Evolutionary conservation across 306 rosid species (phyloP).

Genomic region (Pterocarpus santalinus): DNA sequence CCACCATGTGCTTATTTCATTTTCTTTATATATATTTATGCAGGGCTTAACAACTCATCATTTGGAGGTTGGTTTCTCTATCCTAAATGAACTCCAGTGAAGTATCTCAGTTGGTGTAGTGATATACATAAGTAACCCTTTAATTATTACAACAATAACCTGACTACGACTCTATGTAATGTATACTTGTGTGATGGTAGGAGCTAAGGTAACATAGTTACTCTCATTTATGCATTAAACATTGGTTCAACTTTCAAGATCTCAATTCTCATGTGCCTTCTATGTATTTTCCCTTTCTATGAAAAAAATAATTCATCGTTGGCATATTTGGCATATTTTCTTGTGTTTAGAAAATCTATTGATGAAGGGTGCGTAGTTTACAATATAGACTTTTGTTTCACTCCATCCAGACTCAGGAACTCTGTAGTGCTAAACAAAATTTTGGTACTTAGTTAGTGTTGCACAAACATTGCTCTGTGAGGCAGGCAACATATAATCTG

Average conservation of each 20-base stretch:
- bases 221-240: neutral
- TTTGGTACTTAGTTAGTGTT: neutral
- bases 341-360: neutral
- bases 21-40: slow-evolving; percentile 46
- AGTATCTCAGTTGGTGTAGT: slow-evolving; percentile 5
- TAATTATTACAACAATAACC: neutral
- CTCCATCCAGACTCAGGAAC: neutral
- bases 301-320: neutral
- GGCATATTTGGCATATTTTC: neutral
- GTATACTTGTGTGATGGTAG: neutral
- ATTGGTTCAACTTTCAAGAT: neutral
- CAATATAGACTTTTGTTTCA: neutral
- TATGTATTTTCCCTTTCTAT: slow-evolving; percentile 18
- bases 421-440: neutral
- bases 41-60: slow-evolving; percentile 77
- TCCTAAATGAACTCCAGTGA: neutral
- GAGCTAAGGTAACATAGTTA: slow-evolving; percentile 13
- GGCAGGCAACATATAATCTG: too few species aligned
- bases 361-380: neutral
- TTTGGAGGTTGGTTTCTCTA: slow-evolving; percentile 70
- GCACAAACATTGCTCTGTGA: neutral
- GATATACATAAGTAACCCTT: slow-evolving; percentile 2
- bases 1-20: slow-evolving; percentile 44
- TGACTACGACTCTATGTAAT: neutral
- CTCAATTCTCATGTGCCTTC: neutral